These are phyloP conservation scores for Gaertneriomyces sp. DNA, from an alignment of 192 early-diverging fungal species.

Conservation along the genomic window DNA sequence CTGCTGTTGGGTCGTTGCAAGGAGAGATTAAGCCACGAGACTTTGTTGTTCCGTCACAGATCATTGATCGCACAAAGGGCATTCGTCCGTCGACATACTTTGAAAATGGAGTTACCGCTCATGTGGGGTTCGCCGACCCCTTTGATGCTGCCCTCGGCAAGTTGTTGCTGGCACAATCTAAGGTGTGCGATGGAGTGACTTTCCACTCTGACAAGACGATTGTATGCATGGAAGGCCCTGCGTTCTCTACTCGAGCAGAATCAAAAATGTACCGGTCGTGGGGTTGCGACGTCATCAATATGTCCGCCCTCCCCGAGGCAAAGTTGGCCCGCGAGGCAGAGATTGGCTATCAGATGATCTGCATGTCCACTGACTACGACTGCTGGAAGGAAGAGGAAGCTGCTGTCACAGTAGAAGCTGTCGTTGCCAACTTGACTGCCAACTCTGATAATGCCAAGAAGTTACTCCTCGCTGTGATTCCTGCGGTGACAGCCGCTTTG, in stretches of 20 bases:
- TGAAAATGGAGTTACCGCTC: conserved; percentile 87
- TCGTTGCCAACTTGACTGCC: conserved; percentile 83
- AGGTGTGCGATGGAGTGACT: conserved; percentile 46
- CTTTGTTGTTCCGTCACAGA: conserved; percentile 91
- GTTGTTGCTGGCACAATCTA: conserved; percentile 57
- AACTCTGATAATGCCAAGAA: conserved; percentile 82
- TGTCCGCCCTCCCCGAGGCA: conserved; percentile 93
- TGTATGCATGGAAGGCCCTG: conserved; percentile 98
- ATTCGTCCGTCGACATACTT: conserved; percentile 92
- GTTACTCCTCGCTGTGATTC: conserved; percentile 72
- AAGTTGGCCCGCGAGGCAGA: conserved; percentile 98
- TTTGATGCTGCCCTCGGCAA: conserved; percentile 74
- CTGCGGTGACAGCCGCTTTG: conserved; percentile 64
- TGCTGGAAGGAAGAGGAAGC: conserved; percentile 60
- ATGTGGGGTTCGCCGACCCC: conserved; percentile 90
- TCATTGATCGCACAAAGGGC: conserved; percentile 98
- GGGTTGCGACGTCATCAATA: conserved; percentile 96
- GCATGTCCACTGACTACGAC: conserved; percentile 99
- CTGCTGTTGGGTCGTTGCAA: conserved; percentile 91
- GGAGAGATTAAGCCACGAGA: conserved; percentile 91
- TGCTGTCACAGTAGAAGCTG: conserved; percentile 65
- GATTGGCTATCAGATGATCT: conserved; percentile 97
- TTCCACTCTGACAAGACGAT: conserved; percentile 82
- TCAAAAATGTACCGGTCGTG: conserved; percentile 92
- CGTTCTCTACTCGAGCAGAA: conserved; percentile 96